Base-by-base conservation (phyloP, 805 yeast genomes). In the Torulaspora quercuum region DNA sequence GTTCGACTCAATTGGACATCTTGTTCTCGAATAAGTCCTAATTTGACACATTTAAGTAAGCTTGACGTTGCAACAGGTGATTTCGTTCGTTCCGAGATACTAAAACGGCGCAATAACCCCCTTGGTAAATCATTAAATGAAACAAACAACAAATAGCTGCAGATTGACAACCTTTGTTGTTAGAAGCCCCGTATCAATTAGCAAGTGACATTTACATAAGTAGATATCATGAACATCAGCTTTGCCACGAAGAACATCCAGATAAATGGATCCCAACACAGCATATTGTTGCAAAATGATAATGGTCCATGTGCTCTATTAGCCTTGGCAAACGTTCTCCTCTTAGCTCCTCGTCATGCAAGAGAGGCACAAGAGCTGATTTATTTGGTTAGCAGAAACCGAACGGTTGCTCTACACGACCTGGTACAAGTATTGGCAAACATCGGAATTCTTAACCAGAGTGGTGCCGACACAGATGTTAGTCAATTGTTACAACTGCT, bases 231-330 rank as follows among this genome's bases (percentile, higher is more conserved):
- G 56, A 40, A 36, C 15, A 41, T 48, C 12, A 25, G 26, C 13
- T 57, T 53, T 33, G 49, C 51, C 19, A 49, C 53, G 3, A 57
- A 55, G 27, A 23, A 27, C 17, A 38, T 56, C 3, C 40, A 45
- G 13, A 52, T 65, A 45, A 70, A 80, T 39, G 63, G 61, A 5
- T 33, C 33, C 8, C 31, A 41, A n/a, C 36, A 45, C 20, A 76
- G 76, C 26, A 75, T 88, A 21, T 63, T 89, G 3, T 60, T 86
- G 13, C 96, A 88, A 63, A 84, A 85, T 44, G 68, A 64, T 31
- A 86, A 87, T 52, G 96, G 96, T 0, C 95, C 96, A 0, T 88
- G 95, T 55, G 94, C 95, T 2, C 59, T 89, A 24, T 71, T 89
- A 9, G 89, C 95, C 0, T 62, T 89, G 25, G 70, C 77, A 32